A percentile compares a stretch with the other conserved stretches of the same genome.
These are phyloP conservation scores for Pseudocercospora crystallina DNA, from an alignment of 2,329 filamentous ascomycete genomes.

Conservation along the genomic window DNA sequence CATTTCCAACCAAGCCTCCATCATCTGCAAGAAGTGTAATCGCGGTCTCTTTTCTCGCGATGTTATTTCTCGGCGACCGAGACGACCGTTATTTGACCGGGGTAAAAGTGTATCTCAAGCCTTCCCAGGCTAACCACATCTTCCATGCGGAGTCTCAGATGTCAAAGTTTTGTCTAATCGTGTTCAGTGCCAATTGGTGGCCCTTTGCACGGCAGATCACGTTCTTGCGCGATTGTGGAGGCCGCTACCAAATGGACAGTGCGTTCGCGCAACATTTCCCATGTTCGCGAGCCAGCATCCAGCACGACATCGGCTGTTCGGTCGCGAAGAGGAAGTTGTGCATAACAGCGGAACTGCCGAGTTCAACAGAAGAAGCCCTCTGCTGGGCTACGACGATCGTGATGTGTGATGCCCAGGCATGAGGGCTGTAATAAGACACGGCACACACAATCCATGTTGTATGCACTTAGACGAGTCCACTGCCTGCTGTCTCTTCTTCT, in stretches of 20 bases:
- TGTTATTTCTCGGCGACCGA: conserved; percentile 1
- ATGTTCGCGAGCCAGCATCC: not conserved
- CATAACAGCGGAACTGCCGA: conserved; percentile 1
- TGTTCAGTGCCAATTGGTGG: too few relatives aligned
- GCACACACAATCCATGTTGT: conserved; percentile 3
- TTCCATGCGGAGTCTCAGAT: conserved; percentile 14
- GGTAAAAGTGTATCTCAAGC: conserved; percentile 10
- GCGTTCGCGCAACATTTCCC: conserved; percentile 1
- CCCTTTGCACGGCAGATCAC: conserved; percentile 11
- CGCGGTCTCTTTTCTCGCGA: not conserved
- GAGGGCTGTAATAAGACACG: not conserved
- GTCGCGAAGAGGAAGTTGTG: not conserved
- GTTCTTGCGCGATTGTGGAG: conserved; percentile 12
- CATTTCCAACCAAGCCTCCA: not conserved
- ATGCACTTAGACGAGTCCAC: conserved; percentile 13
- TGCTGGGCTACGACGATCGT: too few relatives aligned
- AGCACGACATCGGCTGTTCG: conserved; percentile 1
- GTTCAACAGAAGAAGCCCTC: not conserved
- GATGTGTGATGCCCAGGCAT: not conserved
- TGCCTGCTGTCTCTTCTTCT: too few relatives aligned
- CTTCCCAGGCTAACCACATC: not conserved
- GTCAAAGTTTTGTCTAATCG: conserved; percentile 1
- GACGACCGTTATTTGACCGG: conserved; percentile 1
- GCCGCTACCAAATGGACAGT: not conserved
- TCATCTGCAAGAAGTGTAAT: not conserved